phyloP scores from a whole-genome alignment of 768 basidiomycete species.

The Clathrus columnatus region DNA sequence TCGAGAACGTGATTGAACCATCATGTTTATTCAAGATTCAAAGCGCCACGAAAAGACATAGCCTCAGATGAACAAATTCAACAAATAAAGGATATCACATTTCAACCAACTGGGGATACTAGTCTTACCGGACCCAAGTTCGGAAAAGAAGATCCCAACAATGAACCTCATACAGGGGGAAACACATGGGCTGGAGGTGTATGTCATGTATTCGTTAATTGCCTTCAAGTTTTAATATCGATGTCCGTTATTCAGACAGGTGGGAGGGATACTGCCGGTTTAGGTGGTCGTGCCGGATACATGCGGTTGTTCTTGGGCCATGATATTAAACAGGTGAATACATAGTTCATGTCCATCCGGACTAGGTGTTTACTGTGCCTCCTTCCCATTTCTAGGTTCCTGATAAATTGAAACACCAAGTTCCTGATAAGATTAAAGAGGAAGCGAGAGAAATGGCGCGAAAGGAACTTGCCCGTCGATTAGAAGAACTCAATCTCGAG shows the following conservation, averaged over 20 bases:
- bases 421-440: conserved; percentile 53
- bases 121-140: conserved; percentile 47
- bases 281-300: conserved; percentile 60
- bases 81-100: conserved; percentile 47
- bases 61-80: conserved; percentile 46
- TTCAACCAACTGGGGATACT: conserved; percentile 43
- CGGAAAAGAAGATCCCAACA: conserved; percentile 49
- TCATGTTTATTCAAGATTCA: conserved; percentile 23
- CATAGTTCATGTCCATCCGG: neutral
- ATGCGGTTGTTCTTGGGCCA: conserved; percentile 57
- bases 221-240: neutral
- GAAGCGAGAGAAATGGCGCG: conserved; percentile 59
- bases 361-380: neutral
- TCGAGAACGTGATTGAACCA: neutral
- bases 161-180: conserved; percentile 49
- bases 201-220: conserved; percentile 7
- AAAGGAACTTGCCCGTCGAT: conserved; percentile 47
- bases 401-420: conserved; percentile 44
- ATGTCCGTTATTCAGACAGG: conserved; percentile 38
- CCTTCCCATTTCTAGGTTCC: conserved; percentile 29
- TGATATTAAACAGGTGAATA: conserved; percentile 48
- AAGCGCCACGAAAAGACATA: conserved; percentile 45
- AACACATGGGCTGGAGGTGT: conserved; percentile 63
- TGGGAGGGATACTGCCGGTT: conserved; percentile 56
- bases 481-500: conserved; percentile 59